These are phyloP conservation scores for Fusarium dimerum DNA, from an alignment of 2,329 filamentous ascomycete genomes.

Conservation along the genomic window DNA sequence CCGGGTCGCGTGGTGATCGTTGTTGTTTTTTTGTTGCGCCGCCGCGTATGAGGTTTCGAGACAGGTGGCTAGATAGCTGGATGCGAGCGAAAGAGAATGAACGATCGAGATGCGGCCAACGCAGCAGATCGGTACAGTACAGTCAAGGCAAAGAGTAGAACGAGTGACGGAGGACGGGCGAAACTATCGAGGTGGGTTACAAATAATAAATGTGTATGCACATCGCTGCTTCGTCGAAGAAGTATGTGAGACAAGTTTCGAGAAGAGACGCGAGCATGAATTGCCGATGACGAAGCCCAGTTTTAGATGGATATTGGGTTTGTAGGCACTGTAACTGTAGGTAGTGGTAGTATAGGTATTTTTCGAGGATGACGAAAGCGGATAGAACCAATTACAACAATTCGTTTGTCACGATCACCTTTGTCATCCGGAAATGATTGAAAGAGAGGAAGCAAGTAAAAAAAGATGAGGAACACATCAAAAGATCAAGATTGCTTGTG, in stretches of 20 bases:
- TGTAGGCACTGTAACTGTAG: neutral
- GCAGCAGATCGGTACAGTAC: neutral
- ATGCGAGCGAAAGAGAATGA: neutral
- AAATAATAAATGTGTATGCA: neutral
- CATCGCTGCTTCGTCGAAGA: neutral
- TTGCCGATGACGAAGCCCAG: neutral
- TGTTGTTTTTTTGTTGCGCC: neutral
- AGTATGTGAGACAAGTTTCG: neutral
- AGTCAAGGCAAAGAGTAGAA: neutral
- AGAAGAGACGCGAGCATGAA: neutral
- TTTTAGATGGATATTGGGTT: neutral
- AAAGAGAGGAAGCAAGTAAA: neutral
- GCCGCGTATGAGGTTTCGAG: neutral
- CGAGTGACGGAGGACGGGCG: neutral
- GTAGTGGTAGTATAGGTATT: too few relatives aligned
- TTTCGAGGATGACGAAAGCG: neutral
- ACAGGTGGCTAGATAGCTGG: neutral
- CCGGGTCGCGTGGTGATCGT: neutral
- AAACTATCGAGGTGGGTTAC: conserved; percentile 1
- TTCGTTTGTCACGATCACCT: neutral
- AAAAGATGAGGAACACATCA: neutral
- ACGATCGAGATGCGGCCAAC: neutral
- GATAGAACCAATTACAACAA: neutral
- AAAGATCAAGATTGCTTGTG: neutral
- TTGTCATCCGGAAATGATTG: neutral